Evolutionary conservation across 2,329 filamentous ascomycete genomes (phyloP).

Genomic region (Coniochaeta ligniaria): DNA sequence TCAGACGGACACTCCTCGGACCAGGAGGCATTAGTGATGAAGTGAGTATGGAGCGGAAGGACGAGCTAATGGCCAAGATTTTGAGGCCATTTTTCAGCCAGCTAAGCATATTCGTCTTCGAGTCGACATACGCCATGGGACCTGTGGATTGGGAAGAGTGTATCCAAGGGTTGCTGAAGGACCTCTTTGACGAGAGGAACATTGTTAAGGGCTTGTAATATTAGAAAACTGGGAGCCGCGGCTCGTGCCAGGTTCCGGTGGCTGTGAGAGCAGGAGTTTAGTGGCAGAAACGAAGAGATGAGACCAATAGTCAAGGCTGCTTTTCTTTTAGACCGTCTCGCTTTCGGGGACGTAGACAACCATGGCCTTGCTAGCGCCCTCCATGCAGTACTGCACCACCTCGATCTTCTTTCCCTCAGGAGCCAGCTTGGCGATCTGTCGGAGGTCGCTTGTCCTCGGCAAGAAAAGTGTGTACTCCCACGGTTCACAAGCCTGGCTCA

Average conservation of each 20-base stretch:
- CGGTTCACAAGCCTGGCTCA: conserved; percentile 54
- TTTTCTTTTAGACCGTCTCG: neutral
- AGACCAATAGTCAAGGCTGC: neutral
- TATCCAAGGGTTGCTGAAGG: conserved; percentile 55
- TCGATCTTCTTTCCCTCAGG: conserved; percentile 51
- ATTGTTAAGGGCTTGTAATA: conserved; percentile 51
- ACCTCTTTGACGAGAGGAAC: conserved; percentile 73
- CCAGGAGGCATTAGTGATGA: conserved; percentile 47
- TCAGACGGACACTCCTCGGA: conserved; percentile 43
- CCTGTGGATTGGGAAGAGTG: conserved; percentile 59
- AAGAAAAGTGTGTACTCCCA: conserved; percentile 69
- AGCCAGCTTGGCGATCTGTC: conserved; percentile 61
- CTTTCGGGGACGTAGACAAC: conserved; percentile 50
- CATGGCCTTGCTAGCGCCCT: conserved; percentile 78
- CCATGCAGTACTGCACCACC: conserved; percentile 85
- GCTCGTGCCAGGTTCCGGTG: too few species aligned
- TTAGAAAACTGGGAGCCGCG: neutral
- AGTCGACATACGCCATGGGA: conserved; percentile 84
- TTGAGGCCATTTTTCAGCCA: conserved; percentile 85
- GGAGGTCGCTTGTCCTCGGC: conserved; percentile 75
- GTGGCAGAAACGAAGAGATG: too few species aligned
- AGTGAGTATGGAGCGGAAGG: conserved; percentile 50
- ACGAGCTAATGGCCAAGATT: conserved; percentile 68
- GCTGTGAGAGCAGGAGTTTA: too few species aligned
- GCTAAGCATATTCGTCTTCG: conserved; percentile 88